These are phyloP conservation scores for Mortierella sp. DNA, from an alignment of 371 early-diverging fungal genomes.

Conservation along the genomic window DNA sequence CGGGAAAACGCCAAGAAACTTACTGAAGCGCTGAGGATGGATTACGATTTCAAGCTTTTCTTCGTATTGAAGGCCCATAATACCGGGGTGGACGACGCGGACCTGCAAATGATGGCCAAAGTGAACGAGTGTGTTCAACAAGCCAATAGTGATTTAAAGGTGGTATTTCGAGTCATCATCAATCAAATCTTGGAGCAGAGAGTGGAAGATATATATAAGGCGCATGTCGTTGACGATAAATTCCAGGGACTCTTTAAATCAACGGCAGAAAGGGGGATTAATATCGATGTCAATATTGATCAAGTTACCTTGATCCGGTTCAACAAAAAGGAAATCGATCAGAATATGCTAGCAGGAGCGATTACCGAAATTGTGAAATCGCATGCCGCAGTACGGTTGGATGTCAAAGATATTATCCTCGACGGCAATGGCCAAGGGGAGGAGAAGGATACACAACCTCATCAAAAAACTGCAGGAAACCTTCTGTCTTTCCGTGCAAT, in stretches of 20 bases:
- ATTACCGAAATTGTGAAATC: no score
- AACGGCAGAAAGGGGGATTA: no score
- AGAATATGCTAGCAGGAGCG: no score
- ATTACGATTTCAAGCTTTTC: constrained; percentile 21
- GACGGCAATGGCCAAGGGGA: no score
- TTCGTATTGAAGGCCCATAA: constrained; percentile 23
- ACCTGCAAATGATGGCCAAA: constrained; percentile 24
- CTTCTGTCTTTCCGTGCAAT: no score
- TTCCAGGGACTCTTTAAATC: background rate
- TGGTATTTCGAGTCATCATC: constrained; percentile 37
- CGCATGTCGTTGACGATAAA: background rate
- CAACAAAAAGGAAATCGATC: background rate
- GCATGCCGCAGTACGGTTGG: no score
- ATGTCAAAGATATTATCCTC: no score
- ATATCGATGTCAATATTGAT: background rate
- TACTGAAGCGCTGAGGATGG: constrained; percentile 3
- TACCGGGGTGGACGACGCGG: constrained; percentile 3
- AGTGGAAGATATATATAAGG: constrained; percentile 3
- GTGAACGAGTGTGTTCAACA: constrained; percentile 16
- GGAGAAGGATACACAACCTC: no score
- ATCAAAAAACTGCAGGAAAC: no score
- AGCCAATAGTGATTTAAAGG: background rate
- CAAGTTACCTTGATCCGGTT: background rate
- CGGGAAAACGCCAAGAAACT: constrained; percentile 5
- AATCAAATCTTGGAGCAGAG: background rate